phyloP scores from a whole-genome alignment of 306 rosid species.

The Clitoria ternatea region DNA sequence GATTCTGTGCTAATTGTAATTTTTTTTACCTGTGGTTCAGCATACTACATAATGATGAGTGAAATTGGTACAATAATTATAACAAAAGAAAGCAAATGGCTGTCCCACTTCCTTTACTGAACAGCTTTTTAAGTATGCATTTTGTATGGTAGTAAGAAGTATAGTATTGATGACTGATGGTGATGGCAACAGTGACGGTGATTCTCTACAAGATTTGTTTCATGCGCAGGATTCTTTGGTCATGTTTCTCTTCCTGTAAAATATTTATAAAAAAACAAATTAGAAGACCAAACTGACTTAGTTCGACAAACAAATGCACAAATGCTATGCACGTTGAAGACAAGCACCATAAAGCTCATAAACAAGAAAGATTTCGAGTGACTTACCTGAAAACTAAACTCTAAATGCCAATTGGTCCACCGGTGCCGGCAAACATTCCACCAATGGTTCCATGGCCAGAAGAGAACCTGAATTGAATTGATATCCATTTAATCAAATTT shows the following conservation, averaged over 20 bases:
- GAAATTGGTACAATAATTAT: conserved; percentile 53
- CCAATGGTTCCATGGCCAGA: conserved; percentile 82
- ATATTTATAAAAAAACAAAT: not conserved
- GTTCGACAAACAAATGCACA: conserved; percentile 15
- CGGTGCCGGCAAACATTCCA: conserved; percentile 78
- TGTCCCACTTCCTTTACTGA: conserved; percentile 68
- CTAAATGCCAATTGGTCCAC: conserved; percentile 87
- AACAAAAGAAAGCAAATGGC: conserved; percentile 42
- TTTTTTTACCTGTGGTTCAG: conserved; percentile 69
- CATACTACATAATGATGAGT: conserved; percentile 49
- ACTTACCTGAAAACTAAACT: conserved; percentile 42
- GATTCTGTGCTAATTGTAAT: conserved; percentile 31
- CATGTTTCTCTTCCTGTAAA: conserved; percentile 48
- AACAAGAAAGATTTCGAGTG: not conserved
- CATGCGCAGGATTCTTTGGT: conserved; percentile 37
- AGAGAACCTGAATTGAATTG: conserved; percentile 53
- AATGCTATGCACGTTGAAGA: conserved; percentile 18
- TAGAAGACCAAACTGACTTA: conserved; percentile 16
- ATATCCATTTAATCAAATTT: not conserved
- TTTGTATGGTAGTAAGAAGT: conserved; percentile 83
- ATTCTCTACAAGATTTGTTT: conserved; percentile 57
- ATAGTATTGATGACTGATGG: conserved; percentile 47
- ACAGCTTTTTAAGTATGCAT: conserved; percentile 70
- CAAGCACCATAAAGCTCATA: not conserved
- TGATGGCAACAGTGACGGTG: conserved; percentile 35